Evolutionary conservation across 495 filamentous ascomycete genomes (phyloP), one percentile per base, ranked within the genome.

Genomic region (Bryoglossum gracile): DNA sequence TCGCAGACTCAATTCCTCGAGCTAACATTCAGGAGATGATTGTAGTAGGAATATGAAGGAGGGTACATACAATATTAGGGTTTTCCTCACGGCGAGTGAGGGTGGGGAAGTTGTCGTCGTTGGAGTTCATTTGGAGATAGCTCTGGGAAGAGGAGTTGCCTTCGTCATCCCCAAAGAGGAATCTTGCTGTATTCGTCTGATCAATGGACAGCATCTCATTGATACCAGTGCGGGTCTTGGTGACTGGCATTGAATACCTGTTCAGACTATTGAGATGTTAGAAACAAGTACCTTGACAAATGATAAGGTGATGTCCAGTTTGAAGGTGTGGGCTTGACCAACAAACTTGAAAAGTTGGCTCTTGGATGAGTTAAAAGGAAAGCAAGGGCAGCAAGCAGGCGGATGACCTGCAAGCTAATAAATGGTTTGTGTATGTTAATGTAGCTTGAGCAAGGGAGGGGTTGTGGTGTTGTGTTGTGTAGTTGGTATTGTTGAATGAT

Each of bases 191-290:
- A 60, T 92, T 86, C 67, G 84, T 84, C 38, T 78, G 78, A 51
- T 78, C 89, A 54, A 79, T 78, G 24, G 69, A 73, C 58, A 64
- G 65, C 26, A 69, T 72, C 30, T 78, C 74, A 53, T 68, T 64
- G 51, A 73, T 58, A 35, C 82, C 80, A 21, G 72, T 72, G 34
- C 85, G 76, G 53, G 73, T 77, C 53, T 77, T 79, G 40, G 81
- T 84, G 22, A 86, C 81, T 6, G 89, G 89, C 85, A 95, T 89
- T 8, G 89, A 94, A 63, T 91, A 89, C 35, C 89, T 82, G 61
- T 94, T 89, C 43, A 82, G 72, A 46, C 86, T 90, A 46, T 28
- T 3, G 36, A 19, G 40, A 43, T 37, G 51, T 66, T 59, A 54
- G 61, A 35, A 23, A 64, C 46, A 51, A 58, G 58, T 46, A 48